Percentiles rank a stretch among this genome's conserved stretches.
phyloP scores from a whole-genome alignment of 139 green algal species.

The Chlamydomonas schloesseri region DNA sequence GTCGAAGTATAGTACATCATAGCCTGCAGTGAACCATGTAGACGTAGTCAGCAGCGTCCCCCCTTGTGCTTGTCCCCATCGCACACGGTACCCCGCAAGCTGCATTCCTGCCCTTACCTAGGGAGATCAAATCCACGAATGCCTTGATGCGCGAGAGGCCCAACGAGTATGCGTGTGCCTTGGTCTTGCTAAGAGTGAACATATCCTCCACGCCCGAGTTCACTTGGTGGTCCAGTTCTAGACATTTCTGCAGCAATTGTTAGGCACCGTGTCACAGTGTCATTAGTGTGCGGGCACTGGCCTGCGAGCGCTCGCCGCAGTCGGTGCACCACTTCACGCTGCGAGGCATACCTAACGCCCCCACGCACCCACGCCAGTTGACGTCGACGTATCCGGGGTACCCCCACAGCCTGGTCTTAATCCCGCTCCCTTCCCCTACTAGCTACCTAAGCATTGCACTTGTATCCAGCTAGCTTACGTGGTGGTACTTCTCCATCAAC shows the following conservation, averaged over 20 bases:
- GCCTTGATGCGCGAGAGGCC: slow-evolving; percentile 22
- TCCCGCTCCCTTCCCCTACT: neutral
- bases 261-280: too few species aligned
- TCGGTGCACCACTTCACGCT: too few species aligned
- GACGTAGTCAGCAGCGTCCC: too few species aligned
- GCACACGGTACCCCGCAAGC: too few species aligned
- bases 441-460: neutral
- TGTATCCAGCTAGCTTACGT: neutral
- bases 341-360: too few species aligned
- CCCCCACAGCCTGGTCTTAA: too few species aligned
- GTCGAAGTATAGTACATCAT: slow-evolving; percentile 40
- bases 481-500: neutral
- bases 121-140: neutral
- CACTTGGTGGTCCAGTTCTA: slow-evolving; percentile 7
- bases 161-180: slow-evolving; percentile 8
- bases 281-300: too few species aligned
- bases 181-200: neutral
- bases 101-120: neutral
- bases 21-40: neutral
- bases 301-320: too few species aligned
- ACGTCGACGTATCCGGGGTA: neutral
- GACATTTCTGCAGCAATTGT: neutral
- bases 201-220: neutral
- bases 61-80: neutral
- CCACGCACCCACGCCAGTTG: neutral